Evolutionary conservation across 495 filamentous ascomycete species (phyloP).

Genomic region (Chlorociboria aeruginascens): DNA sequence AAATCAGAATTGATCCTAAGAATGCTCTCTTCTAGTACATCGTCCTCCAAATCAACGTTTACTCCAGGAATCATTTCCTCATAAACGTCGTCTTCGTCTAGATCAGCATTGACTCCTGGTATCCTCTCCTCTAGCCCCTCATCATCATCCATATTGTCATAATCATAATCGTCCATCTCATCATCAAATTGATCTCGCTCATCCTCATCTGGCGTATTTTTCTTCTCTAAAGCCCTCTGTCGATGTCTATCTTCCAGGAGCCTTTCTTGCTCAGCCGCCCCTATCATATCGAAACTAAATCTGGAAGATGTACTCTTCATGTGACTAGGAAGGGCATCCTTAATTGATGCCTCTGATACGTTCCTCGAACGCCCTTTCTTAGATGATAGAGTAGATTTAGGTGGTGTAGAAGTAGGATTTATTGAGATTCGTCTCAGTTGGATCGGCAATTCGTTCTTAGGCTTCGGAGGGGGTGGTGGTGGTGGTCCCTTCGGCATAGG

Average conservation of each 20-base stretch:
- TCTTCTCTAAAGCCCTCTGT: slow-evolving; percentile 50
- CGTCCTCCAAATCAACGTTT: slow-evolving; percentile 12
- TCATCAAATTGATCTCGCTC: slow-evolving; percentile 40
- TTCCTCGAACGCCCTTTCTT: slow-evolving; percentile 27
- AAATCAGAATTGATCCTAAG: slow-evolving; percentile 23
- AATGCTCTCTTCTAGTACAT: slow-evolving; percentile 22
- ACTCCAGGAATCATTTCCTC: slow-evolving; percentile 12
- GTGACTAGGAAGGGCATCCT: slow-evolving; percentile 47
- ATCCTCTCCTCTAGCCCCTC: slow-evolving; percentile 66
- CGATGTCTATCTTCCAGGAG: slow-evolving; percentile 78
- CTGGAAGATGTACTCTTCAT: slow-evolving; percentile 79
- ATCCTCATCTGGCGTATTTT: slow-evolving; percentile 26
- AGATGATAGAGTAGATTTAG: slow-evolving; percentile 26
- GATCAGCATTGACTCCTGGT: slow-evolving; percentile 60
- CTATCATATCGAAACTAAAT: slow-evolving; percentile 91
- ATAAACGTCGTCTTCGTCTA: slow-evolving; percentile 41
- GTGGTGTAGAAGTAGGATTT: slow-evolving; percentile 17
- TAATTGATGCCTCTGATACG: slow-evolving; percentile 34
- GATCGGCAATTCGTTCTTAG: slow-evolving; percentile 15
- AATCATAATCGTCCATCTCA: slow-evolving; percentile 57
- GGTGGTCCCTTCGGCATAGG: slow-evolving; percentile 7
- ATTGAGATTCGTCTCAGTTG: slow-evolving; percentile 27
- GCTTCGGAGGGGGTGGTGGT: slow-evolving; percentile 19
- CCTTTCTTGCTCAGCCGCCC: slow-evolving; percentile 67
- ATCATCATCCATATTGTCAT: slow-evolving; percentile 56